Evolutionary conservation across 2,329 filamentous ascomycete species (phyloP), one percentile per base, ranked within the genome.

Genomic region (Cercospora zeae-maydis): DNA sequence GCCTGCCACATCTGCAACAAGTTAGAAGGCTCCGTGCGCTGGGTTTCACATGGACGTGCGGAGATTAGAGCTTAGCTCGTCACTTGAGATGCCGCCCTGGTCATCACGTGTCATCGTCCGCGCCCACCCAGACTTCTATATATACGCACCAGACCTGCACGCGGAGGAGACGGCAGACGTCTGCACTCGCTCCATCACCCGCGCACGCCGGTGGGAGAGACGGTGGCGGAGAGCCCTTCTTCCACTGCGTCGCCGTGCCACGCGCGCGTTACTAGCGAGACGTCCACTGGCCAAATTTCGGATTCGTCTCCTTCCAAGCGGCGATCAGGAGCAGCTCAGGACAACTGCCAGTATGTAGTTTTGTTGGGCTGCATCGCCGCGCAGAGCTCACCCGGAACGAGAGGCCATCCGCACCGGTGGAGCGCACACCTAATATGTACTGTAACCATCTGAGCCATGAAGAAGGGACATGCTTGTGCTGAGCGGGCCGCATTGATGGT

Each of bases 21-120:
- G 10, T 30, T 11, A 30, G 24, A 33, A 30, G 56, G n/a, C 30
- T 19, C 39, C 16, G 42, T 36, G 21, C 42, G 56, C n/a, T 36
- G 33, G 16, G 42, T 59, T 52, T 36, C 57, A 59, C 57, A 59
- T 51, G 57, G 57, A 16, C 34, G 24, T 59, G 56, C 61, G 61
- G 61, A 63, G 61, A 63, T 63, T 51, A 42, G 52, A 58, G 55
- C 57, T 54, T 63, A 27, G 6, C 24, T 27, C 24, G 24, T 27
- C 24, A 57, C 39, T 47, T 33, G 57, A 55, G 53, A 52, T 53
- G 51, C 24, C 30, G 14, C 16, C 55, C 16, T 24, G 13, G 45
- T 45, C 45, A 16, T 52, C 53, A 58, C 60, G 60, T 56, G 59
- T 34, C n/a, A 16, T 11, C 33, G 33, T 27, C 27, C n/a, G 16